A percentile compares a stretch with the other conserved stretches of the same genome.
Conservation (phyloP, 75 land plant genomes). For the Selaginella tamariscina region DNA sequence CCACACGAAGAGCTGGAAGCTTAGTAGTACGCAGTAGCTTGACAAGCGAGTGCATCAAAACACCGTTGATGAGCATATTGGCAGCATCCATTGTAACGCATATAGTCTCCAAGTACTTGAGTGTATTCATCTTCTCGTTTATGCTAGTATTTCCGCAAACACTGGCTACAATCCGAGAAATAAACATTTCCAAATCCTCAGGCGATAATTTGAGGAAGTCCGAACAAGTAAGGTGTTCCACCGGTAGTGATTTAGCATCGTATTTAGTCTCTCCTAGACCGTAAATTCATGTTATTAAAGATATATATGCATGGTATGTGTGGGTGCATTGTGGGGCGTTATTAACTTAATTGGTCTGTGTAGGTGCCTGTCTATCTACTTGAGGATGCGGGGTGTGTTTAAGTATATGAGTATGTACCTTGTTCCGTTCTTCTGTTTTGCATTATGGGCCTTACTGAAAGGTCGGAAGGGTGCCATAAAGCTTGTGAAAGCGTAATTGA, state of each 20-base stretch:
- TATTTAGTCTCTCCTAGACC: constrained; percentile 30
- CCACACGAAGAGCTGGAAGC: constrained; percentile 46
- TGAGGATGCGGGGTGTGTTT: no score
- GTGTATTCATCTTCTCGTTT: constrained; percentile 62
- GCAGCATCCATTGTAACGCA: constrained; percentile 74
- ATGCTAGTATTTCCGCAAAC: constrained; percentile 38
- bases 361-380: no score
- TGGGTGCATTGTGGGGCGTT: no score
- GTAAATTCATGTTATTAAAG: no score
- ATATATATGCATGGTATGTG: no score
- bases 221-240: constrained; percentile 41
- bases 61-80: constrained; percentile 75
- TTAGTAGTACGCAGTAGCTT: constrained; percentile 70
- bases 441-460: constrained; percentile 90
- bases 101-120: constrained; percentile 73
- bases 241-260: constrained; percentile 47
- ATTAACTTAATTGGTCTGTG: no score
- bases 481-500: constrained; percentile 41
- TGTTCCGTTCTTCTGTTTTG: constrained; percentile 64
- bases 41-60: constrained; percentile 69
- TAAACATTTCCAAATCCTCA: constrained; percentile 46
- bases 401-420: no score
- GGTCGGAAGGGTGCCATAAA: constrained; percentile 90
- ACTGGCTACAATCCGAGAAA: constrained; percentile 34
- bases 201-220: constrained; percentile 64